Base-by-base conservation (phyloP, 2,329 filamentous ascomycete genomes). In the Fusarium foetens region DNA sequence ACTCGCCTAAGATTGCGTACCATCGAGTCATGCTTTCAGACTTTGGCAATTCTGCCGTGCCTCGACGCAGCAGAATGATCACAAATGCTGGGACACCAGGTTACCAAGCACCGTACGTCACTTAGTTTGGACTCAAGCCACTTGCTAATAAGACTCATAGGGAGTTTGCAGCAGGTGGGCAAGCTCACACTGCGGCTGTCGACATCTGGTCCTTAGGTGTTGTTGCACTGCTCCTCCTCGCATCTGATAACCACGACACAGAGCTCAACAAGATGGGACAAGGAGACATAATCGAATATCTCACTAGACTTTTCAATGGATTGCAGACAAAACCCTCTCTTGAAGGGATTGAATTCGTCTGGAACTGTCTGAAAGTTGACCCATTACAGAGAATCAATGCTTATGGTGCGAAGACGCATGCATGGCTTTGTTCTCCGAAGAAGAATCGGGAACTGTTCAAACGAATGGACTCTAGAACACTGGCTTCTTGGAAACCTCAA, bases 151-250 rank as follows among this genome's bases (percentile, higher is more conserved):
- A 76, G 21, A 19, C 21, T 13, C 3, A 2, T n/a, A 87, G 86
- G 3, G 86, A 88, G 75, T 75, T 84, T 12, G 48, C 48, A 21
- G 45, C 52, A 25, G 69, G 48, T 11, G 65, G 69, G 8, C 59
- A 75, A 19, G 33, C 68, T 38, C 78, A 75, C 78, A 87, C 76
- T 58, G 75, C 69, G 21, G 81, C 60, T 57, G 84, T 87, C 10
- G 87, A 89, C 64, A 84, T 88, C 27, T 89, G 87, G 87, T 84
- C 86, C 8, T 74, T 88, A 21, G 87, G 87, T 0, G 80, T 87
- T 58, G 79, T 88, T 8, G 74, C 80, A 0, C 64, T 87, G 2
- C 79, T 81, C 27, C 72, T 84, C 33, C 63, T 83, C 14, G 74
- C 77, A n/a, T 76, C 75, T 60, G 38, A 72, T 71, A 58, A 54